These are phyloP conservation scores for Neofusicoccum sp. DNA, from an alignment of 2,329 filamentous ascomycete genomes.

Conservation along the genomic window DNA sequence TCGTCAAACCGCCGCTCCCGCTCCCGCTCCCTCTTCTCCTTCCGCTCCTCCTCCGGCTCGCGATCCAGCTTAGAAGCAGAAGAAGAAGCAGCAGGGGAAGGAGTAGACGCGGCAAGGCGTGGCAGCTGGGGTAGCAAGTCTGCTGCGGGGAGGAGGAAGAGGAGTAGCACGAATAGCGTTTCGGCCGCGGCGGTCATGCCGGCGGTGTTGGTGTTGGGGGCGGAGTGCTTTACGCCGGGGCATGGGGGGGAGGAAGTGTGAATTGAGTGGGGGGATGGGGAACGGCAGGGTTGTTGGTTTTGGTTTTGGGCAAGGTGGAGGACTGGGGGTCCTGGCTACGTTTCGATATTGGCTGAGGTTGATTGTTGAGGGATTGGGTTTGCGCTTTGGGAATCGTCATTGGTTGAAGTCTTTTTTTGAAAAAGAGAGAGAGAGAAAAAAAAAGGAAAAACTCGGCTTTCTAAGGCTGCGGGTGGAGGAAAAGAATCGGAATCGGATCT, in stretches of 20 bases:
- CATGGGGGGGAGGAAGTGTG: neutral
- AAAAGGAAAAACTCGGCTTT: too few relatives aligned
- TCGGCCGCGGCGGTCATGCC: conserved; percentile 37
- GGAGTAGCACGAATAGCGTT: conserved; percentile 25
- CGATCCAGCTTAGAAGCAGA: conserved; percentile 1
- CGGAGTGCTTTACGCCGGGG: conserved; percentile 35
- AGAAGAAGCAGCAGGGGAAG: neutral
- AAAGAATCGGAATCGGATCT: too few relatives aligned
- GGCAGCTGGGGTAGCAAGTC: neutral
- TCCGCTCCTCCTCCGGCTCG: neutral
- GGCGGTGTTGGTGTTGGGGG: conserved; percentile 33
- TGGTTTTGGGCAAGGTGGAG: too few relatives aligned
- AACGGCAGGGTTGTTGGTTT: too few relatives aligned
- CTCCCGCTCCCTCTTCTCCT: conserved; percentile 1
- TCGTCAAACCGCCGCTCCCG: neutral
- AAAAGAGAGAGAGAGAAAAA: too few relatives aligned
- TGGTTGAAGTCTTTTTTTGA: too few relatives aligned
- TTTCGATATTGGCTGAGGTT: too few relatives aligned
- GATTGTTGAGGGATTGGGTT: too few relatives aligned
- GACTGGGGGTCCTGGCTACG: too few relatives aligned
- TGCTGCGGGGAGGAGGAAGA: neutral
- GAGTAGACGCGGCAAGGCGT: neutral
- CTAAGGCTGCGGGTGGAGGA: too few relatives aligned
- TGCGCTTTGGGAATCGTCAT: too few relatives aligned
- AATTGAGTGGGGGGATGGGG: too few relatives aligned